phyloP scores from a whole-genome alignment of 495 filamentous ascomycete species.

The Aspergillus nidulans region DNA sequence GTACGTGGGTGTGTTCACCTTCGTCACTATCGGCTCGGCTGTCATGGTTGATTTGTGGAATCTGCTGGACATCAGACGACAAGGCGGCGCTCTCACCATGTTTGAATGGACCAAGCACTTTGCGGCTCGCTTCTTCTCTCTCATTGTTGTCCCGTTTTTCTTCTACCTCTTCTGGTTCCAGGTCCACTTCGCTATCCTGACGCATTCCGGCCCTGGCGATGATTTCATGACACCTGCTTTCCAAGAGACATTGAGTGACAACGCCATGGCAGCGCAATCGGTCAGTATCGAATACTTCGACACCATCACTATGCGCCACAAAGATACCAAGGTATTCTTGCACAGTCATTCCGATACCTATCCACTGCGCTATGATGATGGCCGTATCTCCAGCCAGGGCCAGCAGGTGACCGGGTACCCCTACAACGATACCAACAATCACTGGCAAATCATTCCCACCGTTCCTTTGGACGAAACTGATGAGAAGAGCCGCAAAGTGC shows the following conservation, averaged over 20 bases:
- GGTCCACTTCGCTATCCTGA: constrained; percentile 91
- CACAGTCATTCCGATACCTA: constrained; percentile 90
- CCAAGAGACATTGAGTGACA: constrained; percentile 93
- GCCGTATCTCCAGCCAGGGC: constrained; percentile 92
- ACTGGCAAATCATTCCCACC: constrained; percentile 87
- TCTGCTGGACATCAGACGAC: constrained; percentile 80
- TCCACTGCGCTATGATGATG: constrained; percentile 93
- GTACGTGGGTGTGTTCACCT: constrained; percentile 95
- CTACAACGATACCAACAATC: constrained; percentile 97
- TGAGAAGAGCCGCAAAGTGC: constrained; percentile 57
- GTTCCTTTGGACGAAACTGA: constrained; percentile 48
- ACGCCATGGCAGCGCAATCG: constrained; percentile 81
- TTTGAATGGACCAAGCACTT: constrained; percentile 86
- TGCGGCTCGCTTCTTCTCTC: constrained; percentile 70
- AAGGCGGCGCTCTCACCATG: constrained; percentile 69
- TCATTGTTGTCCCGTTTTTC: constrained; percentile 89
- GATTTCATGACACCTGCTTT: constrained; percentile 99
- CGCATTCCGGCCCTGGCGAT: constrained; percentile 85
- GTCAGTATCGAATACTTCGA: constrained; percentile 88
- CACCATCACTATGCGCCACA: constrained; percentile 81
- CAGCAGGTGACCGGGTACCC: constrained; percentile 98
- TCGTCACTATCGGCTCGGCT: constrained; percentile 92
- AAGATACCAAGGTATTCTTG: constrained; percentile 93
- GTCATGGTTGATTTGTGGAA: constrained; percentile 95
- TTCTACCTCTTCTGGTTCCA: constrained; percentile 99